phyloP scores from a whole-genome alignment of 2,329 filamentous ascomycete genomes.

The Neonectria hederae region DNA sequence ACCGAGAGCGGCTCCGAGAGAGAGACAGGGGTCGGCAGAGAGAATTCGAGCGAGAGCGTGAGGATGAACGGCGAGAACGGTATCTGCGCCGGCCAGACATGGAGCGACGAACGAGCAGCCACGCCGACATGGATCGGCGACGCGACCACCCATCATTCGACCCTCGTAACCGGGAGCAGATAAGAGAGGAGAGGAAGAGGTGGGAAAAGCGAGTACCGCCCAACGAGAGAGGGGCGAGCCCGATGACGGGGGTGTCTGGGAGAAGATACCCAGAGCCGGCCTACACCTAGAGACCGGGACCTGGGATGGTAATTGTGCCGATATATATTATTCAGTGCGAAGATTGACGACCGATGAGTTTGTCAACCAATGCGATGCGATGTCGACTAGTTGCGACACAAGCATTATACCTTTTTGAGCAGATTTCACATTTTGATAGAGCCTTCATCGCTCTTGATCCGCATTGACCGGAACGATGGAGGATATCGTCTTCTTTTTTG shows the following conservation, averaged over 20 bases:
- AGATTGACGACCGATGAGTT: neutral
- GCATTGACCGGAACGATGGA: neutral
- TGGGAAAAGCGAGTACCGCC: conserved; percentile 47
- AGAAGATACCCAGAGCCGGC: conserved; percentile 52
- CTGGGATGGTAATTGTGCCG: neutral
- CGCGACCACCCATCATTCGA: conserved; percentile 50
- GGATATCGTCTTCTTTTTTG: neutral
- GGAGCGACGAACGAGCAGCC: conserved; percentile 59
- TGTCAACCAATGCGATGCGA: neutral
- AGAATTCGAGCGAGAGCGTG: conserved; percentile 53
- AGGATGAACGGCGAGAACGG: conserved; percentile 48
- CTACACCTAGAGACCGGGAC: conserved; percentile 37
- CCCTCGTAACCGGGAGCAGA: conserved; percentile 44
- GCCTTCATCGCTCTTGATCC: neutral
- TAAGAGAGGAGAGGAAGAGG: conserved; percentile 48
- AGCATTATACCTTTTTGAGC: neutral
- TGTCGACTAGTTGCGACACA: neutral
- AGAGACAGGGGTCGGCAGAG: conserved; percentile 49
- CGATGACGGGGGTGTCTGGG: conserved; percentile 47
- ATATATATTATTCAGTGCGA: neutral
- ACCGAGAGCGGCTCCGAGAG: conserved; percentile 42
- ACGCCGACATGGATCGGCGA: conserved; percentile 58
- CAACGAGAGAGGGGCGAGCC: conserved; percentile 45
- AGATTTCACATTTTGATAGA: neutral
- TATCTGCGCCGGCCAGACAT: conserved; percentile 53